Evolutionary conservation across 306 rosid species (phyloP), one percentile per base, ranked within the genome.

Genomic region (Trichosanthes cucumerina): DNA sequence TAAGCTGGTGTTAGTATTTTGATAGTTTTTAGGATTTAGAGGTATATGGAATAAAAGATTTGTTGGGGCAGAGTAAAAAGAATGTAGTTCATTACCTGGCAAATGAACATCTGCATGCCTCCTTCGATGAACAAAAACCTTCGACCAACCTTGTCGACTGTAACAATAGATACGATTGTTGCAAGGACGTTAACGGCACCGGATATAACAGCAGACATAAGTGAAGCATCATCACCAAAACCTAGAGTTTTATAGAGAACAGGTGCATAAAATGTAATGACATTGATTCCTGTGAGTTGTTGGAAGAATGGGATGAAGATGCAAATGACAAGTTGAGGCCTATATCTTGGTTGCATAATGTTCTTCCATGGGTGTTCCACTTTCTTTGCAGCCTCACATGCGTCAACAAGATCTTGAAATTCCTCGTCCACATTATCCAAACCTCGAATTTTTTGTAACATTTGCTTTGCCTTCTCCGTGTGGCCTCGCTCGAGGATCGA

Each of bases 261-360:
- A 0, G 91, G 89, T 0, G 88, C 84, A 4, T 84, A 86, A 18
- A 86, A 84, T 62, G 66, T 88, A 54, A 88, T 82, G 44, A 78
- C 89, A 38, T 88, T 86, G 10, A 88, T 82, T 39, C 91, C 88
- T 10, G 86, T 80, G 59, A 28, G 33, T 28, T 28, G 33, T 28
- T 28, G 33, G 33, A 28, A 28, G 33, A 84, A 52, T n/a, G 91
- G 91, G 4, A 88, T 47, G 10, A 86, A 24, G 12, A 60, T 13
- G 84, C 82, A 83, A 19, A 88, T 80, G 33, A 77, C 36, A 57
- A 88, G 85, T 15, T 86, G 79, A 44, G 88, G 91, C 58, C 91
- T 76, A 7, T 88, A 80, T 66, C 43, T 84, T 6, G 63, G 68
- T 70, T n/a, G 53, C 41, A 68, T 0, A 6, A 86, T 74, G 54